A percentile compares a stretch with the other conserved stretches of the same genome.
phyloP scores from a whole-genome alignment of 2,329 filamentous ascomycete genomes.

The Rugonectria rugulosa region DNA sequence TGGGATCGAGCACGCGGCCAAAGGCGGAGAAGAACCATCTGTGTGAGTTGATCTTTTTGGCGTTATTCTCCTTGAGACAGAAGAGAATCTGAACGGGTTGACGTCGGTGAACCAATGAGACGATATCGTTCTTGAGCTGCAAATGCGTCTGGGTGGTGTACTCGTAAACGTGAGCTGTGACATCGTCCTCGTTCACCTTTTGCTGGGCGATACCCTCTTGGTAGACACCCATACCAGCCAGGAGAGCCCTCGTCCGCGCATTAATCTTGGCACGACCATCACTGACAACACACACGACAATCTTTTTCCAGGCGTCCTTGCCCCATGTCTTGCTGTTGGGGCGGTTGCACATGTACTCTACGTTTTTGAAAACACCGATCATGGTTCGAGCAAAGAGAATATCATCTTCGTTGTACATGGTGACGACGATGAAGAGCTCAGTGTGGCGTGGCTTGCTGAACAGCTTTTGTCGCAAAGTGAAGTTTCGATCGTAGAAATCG shows the following conservation, averaged over 20 bases:
- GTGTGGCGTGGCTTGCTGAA: constrained; percentile 94
- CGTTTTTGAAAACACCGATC: constrained; percentile 98
- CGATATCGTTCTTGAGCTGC: constrained; percentile 88
- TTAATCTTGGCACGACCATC: constrained; percentile 98
- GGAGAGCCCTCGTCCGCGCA: constrained; percentile 82
- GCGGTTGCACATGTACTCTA: constrained; percentile 96
- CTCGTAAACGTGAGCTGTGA: constrained; percentile 97
- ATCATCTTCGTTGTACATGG: constrained; percentile 99
- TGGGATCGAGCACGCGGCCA: constrained; percentile 88
- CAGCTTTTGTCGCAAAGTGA: constrained; percentile 88
- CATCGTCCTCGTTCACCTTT: constrained; percentile 94
- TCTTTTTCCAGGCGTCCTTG: constrained; percentile 99
- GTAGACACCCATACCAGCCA: constrained; percentile 94
- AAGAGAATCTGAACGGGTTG: constrained; percentile 97
- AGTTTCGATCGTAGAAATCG: constrained; percentile 87
- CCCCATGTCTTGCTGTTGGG: constrained; percentile 97
- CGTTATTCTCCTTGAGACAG: constrained; percentile 98
- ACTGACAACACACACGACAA: constrained; percentile 96
- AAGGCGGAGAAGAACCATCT: constrained; percentile 99
- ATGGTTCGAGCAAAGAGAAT: constrained; percentile 94
- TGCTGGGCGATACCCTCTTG: constrained; percentile 99
- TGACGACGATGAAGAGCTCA: constrained; percentile 94
- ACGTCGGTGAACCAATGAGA: constrained; percentile 82
- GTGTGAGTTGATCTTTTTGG: constrained; percentile 99
- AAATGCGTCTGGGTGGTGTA: constrained; percentile 89